A percentile compares a stretch with the other conserved stretches of the same genome.
phyloP scores from a whole-genome alignment of 1,139 yeast genomes.

The Yamadazyma conglobata region DNA sequence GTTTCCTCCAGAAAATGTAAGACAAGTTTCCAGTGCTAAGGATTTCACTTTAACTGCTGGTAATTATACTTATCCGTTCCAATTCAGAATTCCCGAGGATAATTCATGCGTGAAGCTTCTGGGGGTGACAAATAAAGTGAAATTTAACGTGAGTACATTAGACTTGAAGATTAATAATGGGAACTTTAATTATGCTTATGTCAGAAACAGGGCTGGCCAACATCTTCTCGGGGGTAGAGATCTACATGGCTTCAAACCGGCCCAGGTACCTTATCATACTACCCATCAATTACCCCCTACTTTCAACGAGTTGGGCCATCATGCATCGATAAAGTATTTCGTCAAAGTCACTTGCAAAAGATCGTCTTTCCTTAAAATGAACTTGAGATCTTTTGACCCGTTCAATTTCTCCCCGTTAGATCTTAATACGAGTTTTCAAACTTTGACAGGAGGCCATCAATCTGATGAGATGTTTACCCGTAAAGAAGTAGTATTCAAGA shows the following conservation, averaged over 20 bases:
- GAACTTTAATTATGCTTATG: conserved; percentile 21
- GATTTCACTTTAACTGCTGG: conserved; percentile 64
- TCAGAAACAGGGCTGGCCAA: conserved; percentile 23
- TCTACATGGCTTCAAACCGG: not conserved
- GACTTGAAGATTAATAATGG: conserved; percentile 37
- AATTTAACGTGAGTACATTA: conserved; percentile 29
- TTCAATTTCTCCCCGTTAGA: conserved; percentile 56
- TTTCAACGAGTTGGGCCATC: conserved; percentile 39
- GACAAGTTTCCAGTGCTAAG: conserved; percentile 43
- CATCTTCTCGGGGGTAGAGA: conserved; percentile 8
- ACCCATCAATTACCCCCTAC: conserved; percentile 55
- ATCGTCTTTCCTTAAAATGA: conserved; percentile 49
- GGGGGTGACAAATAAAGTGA: conserved; percentile 42
- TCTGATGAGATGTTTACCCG: conserved; percentile 37
- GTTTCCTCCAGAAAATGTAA: conserved; percentile 58
- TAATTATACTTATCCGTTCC: conserved; percentile 54
- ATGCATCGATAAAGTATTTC: conserved; percentile 49
- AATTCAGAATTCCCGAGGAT: conserved; percentile 50
- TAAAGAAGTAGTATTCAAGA: conserved; percentile 35
- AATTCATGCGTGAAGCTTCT: conserved; percentile 44
- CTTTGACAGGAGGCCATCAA: conserved; percentile 19
- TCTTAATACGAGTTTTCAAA: conserved; percentile 20
- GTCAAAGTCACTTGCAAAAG: conserved; percentile 60
- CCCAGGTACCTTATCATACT: conserved; percentile 31
- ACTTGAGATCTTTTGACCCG: conserved; percentile 47